Evolutionary conservation across 2,329 filamentous ascomycete genomes (phyloP).

Genomic region (Cyphellophora europaea): DNA sequence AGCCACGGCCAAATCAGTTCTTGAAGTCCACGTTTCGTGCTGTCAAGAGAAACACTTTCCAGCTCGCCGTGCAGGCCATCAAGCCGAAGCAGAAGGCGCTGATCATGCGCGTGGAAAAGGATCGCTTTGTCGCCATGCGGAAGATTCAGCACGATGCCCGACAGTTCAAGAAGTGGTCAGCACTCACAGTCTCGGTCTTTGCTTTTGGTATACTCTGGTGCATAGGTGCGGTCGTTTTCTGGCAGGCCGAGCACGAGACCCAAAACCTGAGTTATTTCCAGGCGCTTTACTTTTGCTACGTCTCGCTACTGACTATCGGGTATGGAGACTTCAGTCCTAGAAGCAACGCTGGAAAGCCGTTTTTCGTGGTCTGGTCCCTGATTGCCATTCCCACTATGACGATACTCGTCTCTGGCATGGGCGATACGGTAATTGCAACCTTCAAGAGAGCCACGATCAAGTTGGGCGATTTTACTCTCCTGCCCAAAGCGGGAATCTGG

Average conservation of each 20-base stretch:
- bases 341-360: slow-evolving; percentile 70
- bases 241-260: slow-evolving; percentile 43
- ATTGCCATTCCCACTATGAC: slow-evolving; percentile 83
- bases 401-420: slow-evolving; percentile 72
- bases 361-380: slow-evolving; percentile 90
- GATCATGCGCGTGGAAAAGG: slow-evolving; percentile 54
- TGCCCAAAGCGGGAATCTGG: slow-evolving; percentile 53
- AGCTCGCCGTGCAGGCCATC: not conserved
- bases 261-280: slow-evolving; percentile 65
- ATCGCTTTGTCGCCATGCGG: slow-evolving; percentile 73
- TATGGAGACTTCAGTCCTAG: slow-evolving; percentile 72
- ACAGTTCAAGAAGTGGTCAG: slow-evolving; percentile 62
- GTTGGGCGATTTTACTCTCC: slow-evolving; percentile 56
- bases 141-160: slow-evolving; percentile 61
- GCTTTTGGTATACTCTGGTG: slow-evolving; percentile 72
- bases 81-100: slow-evolving; percentile 34
- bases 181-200: slow-evolving; percentile 56
- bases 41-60: slow-evolving; percentile 4
- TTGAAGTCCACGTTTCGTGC: slow-evolving; percentile 9
- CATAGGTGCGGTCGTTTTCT: slow-evolving; percentile 69
- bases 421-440: slow-evolving; percentile 65
- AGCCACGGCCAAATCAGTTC: slow-evolving; percentile 12
- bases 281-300: slow-evolving; percentile 76
- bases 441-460: slow-evolving; percentile 55
- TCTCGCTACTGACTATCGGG: slow-evolving; percentile 73